Conservation (phyloP, 345 rosid genomes). For the Gossypium raimondii region DNA sequence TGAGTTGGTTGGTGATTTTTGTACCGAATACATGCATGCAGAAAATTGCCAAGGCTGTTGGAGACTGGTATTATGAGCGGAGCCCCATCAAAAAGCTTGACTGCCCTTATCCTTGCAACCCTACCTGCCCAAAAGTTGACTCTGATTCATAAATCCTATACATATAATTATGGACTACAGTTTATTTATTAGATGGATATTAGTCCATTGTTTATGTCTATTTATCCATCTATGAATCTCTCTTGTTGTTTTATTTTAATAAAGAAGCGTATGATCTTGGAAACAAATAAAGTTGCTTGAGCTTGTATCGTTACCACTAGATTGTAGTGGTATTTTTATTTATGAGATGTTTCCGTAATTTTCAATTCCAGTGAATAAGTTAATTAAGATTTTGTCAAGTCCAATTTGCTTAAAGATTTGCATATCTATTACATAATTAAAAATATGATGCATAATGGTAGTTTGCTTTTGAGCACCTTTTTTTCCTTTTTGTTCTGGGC, state of each 20-base stretch:
- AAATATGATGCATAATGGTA: too few species aligned
- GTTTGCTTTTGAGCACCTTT: too few species aligned
- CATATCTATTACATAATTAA: too few species aligned
- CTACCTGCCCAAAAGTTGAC: constrained; percentile 52
- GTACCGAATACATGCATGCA: constrained; percentile 19
- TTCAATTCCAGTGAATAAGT: background rate
- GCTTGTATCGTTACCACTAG: background rate
- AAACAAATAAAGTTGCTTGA: background rate
- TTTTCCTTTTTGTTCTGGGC: too few species aligned
- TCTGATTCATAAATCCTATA: constrained; percentile 13
- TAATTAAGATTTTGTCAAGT: too few species aligned
- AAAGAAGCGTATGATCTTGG: background rate
- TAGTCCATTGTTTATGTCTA: background rate
- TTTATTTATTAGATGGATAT: background rate
- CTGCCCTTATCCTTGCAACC: constrained; percentile 80
- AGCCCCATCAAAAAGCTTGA: constrained; percentile 65
- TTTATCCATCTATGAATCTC: background rate
- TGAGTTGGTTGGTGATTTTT: too few species aligned
- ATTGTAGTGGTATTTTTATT: background rate
- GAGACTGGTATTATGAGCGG: constrained; percentile 77
- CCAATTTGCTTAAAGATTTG: too few species aligned
- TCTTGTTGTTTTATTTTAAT: background rate
- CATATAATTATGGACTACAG: background rate
- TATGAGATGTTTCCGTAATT: background rate
- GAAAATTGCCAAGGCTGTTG: constrained; percentile 73